Conservation (phyloP, 441 rosid genomes). For the Isatis lusitanica region DNA sequence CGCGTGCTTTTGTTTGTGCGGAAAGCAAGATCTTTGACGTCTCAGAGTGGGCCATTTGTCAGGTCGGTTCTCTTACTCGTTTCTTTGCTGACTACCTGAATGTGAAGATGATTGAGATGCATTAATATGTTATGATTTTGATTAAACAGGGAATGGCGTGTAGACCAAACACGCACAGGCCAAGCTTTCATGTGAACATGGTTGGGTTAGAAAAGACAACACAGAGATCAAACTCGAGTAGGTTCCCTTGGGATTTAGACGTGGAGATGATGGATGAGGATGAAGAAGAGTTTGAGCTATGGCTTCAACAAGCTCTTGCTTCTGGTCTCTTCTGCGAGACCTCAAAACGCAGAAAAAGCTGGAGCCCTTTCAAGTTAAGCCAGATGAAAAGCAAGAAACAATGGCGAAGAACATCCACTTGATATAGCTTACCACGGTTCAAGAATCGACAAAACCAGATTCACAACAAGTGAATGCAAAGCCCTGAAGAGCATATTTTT, state of each 20-base stretch:
- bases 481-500: neutral
- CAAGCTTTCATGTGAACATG: conserved; percentile 97
- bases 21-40: conserved; percentile 98
- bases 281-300: conserved; percentile 85
- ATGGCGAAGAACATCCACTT: conserved; percentile 93
- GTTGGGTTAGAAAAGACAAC: conserved; percentile 86
- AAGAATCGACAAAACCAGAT: neutral
- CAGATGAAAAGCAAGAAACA: conserved; percentile 90
- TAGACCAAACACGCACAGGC: conserved; percentile 93
- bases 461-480: conserved; percentile 18
- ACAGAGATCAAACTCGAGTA: conserved; percentile 78
- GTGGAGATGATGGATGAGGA: conserved; percentile 95
- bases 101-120: conserved; percentile 6
- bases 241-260: conserved; percentile 91
- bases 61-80: conserved; percentile 48
- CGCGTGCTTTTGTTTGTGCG: conserved; percentile 98
- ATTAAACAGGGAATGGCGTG: conserved; percentile 84
- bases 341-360: conserved; percentile 88
- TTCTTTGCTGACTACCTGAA: neutral
- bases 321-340: conserved; percentile 94
- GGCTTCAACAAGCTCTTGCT: conserved; percentile 96
- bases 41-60: conserved; percentile 98
- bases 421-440: conserved; percentile 21
- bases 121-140: neutral
- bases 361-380: conserved; percentile 94